Conservation (phyloP, 371 early-diverging fungal species). For the Umbelopsis sp. region DNA sequence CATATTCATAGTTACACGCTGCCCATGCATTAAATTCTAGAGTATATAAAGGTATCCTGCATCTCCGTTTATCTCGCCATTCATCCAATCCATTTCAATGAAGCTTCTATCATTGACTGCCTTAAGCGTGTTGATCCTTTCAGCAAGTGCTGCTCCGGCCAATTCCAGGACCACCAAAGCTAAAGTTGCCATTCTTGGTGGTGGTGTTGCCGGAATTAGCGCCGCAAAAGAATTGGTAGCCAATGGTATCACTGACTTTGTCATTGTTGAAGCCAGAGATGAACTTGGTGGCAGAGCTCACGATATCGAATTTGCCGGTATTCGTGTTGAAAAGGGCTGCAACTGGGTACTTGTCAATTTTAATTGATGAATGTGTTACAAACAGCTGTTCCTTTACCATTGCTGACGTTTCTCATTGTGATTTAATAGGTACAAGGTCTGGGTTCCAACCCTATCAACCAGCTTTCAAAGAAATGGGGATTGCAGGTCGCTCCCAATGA, state of each 20-base stretch:
- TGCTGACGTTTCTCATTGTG: background rate
- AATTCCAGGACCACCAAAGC: slow-evolving; percentile 27
- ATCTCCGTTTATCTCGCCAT: background rate
- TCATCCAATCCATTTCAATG: background rate
- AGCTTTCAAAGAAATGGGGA: slow-evolving; percentile 39
- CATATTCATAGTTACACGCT: background rate
- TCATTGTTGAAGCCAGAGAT: slow-evolving; percentile 50
- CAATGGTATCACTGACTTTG: slow-evolving; percentile 41
- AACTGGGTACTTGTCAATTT: slow-evolving; percentile 38
- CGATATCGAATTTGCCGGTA: slow-evolving; percentile 38
- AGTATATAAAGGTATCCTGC: background rate
- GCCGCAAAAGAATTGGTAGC: slow-evolving; percentile 46
- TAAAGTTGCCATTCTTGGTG: slow-evolving; percentile 53
- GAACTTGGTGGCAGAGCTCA: slow-evolving; percentile 51
- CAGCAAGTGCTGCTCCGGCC: slow-evolving; percentile 16
- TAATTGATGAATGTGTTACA: too few species aligned
- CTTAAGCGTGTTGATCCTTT: background rate
- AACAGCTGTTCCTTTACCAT: too few species aligned
- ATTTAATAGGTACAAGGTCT: slow-evolving; percentile 39
- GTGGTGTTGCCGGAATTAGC: slow-evolving; percentile 53
- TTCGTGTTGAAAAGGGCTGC: slow-evolving; percentile 45
- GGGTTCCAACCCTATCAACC: slow-evolving; percentile 47
- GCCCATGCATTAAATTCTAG: background rate
- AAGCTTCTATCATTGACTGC: background rate
- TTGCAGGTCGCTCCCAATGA: slow-evolving; percentile 33